Evolutionary conservation across 495 filamentous ascomycete genomes (phyloP).

Genomic region (Aspergillus bertholletiae): DNA sequence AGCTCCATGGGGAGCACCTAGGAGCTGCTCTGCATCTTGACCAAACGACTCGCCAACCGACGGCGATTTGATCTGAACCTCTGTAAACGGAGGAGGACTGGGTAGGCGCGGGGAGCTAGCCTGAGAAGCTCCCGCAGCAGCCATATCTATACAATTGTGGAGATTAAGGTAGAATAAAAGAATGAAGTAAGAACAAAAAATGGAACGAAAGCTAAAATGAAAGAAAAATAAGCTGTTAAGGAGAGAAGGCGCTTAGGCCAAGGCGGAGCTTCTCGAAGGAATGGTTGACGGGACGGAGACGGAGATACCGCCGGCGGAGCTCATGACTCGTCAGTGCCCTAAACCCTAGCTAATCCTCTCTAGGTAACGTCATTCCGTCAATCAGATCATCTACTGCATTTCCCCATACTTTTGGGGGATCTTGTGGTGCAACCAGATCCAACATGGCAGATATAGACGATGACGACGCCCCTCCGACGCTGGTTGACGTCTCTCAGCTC

Average conservation of each 20-base stretch:
- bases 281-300: slow-evolving; percentile 1
- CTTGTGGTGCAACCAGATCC: not conserved
- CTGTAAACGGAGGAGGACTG: slow-evolving; percentile 83
- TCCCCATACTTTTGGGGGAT: not conserved
- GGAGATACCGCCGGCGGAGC: not conserved
- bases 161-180: slow-evolving; percentile 3
- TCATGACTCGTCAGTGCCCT: slow-evolving; percentile 34
- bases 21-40: slow-evolving; percentile 30
- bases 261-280: not conserved
- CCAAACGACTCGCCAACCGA: slow-evolving; percentile 52
- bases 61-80: slow-evolving; percentile 86
- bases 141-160: slow-evolving; percentile 32
- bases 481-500: slow-evolving; percentile 54
- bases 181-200: slow-evolving; percentile 15
- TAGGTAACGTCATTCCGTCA: slow-evolving; percentile 40
- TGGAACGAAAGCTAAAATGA: slow-evolving; percentile 21
- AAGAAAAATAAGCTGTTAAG: slow-evolving; percentile 8
- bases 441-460: slow-evolving; percentile 53
- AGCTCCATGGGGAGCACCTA: slow-evolving; percentile 44
- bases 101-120: slow-evolving; percentile 83
- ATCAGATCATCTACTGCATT: slow-evolving; percentile 26
- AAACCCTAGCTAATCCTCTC: slow-evolving; percentile 35
- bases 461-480: slow-evolving; percentile 68
- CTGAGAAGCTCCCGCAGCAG: slow-evolving; percentile 57
- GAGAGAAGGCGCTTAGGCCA: slow-evolving; percentile 6